Base-by-base conservation (phyloP, 1,139 yeast species). In the Hanseniaspora sp. region DNA sequence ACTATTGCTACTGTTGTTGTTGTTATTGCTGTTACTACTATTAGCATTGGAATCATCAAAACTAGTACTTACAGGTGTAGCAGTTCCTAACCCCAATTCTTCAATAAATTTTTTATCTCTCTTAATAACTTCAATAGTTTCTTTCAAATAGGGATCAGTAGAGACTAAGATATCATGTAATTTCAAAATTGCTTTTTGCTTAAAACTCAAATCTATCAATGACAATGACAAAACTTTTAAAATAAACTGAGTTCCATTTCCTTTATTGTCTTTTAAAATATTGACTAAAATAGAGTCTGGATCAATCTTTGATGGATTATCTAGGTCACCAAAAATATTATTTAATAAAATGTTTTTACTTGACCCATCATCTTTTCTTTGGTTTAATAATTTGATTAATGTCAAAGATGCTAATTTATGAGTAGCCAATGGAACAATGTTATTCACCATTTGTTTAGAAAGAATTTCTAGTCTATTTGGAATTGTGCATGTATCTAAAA, bases 381-480 rank as follows among this genome's bases (percentile, higher is more conserved):
- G 77, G 67, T 82, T 85, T 61, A 92, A 71, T 17, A 92, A 77
- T 69, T 90, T 92, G 61, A 88, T 73, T 13, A 92, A 76, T 0
- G 95, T 86, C 63, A 87, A 73, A 55, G 88, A 82, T 5, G 96
- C 96, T 59, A 90, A 72, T 67, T 88, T 90, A 62, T 92, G 95
- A 46, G 87, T 80, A 64, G 95, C 83, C 57, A 86, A 72, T 46
- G 74, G 75, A 11, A 74, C 80, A 62, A 88, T 72, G 61, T 80
- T 74, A 2, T 87, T 82, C 52, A 81, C 66, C 56, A 87, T 71
- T 62, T 77, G 76, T 38, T 79, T 76, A 0, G 85, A 80, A 40
- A 82, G 63, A 34, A 79, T 69, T 23, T 69, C 63, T 64, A 79
- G 81, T 54, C 83, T 74, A 59, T 81, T 79, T 51, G 77, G 74